Conservation (phyloP, 2,329 filamentous ascomycete species). For the Exophiala oligosperma region DNA sequence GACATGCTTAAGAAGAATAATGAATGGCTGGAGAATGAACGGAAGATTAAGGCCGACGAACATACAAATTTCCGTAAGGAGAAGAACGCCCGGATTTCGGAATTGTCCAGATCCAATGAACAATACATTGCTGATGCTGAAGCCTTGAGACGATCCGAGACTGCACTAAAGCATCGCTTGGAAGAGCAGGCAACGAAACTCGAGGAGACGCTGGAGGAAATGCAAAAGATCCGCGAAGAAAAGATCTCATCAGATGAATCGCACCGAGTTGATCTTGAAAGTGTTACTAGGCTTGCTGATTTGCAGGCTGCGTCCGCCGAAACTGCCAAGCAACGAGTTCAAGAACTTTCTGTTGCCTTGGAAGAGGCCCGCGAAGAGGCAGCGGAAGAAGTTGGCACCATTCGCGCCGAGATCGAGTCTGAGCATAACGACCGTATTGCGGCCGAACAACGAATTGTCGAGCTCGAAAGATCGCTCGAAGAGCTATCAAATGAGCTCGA, state of each 20-base stretch:
- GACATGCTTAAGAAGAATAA: constrained; percentile 85
- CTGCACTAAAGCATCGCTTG: constrained; percentile 75
- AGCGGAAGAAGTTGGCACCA: constrained; percentile 57
- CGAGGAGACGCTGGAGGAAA: constrained; percentile 76
- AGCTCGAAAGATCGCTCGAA: constrained; percentile 64
- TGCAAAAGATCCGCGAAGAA: constrained; percentile 83
- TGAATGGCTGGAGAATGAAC: constrained; percentile 88
- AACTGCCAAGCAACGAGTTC: constrained; percentile 59
- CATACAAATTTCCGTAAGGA: constrained; percentile 90
- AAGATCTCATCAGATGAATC: constrained; percentile 80
- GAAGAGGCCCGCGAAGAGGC: constrained; percentile 63
- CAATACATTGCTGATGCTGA: constrained; percentile 78
- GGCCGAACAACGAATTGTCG: constrained; percentile 62
- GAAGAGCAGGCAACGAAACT: constrained; percentile 83
- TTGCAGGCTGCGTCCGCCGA: constrained; percentile 61
- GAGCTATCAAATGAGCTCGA: constrained; percentile 58
- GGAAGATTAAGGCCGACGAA: constrained; percentile 86
- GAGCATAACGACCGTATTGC: constrained; percentile 62
- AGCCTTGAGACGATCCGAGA: constrained; percentile 74
- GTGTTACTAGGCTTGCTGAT: constrained; percentile 76
- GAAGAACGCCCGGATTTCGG: constrained; percentile 84
- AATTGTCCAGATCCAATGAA: constrained; percentile 84
- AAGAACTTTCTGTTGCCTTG: constrained; percentile 57
- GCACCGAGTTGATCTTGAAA: constrained; percentile 83
- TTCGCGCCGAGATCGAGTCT: constrained; percentile 55